Evolutionary conservation across 2,329 filamentous ascomycete species (phyloP), one percentile per base, ranked within the genome.

Genomic region (Trichoderma citrinoviride): DNA sequence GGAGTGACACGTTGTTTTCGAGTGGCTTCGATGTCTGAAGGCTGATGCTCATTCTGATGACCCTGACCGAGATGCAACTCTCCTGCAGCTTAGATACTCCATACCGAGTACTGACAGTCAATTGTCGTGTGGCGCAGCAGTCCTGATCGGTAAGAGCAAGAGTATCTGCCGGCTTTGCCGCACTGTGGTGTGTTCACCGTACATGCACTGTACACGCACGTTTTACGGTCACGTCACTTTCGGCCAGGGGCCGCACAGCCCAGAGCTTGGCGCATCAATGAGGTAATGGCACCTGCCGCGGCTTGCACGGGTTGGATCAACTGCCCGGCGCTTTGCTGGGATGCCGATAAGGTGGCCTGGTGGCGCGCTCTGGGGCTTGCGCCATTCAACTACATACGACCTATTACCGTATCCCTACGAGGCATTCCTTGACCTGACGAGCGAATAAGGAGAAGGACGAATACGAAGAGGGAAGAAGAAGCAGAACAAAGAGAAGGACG

Each of bases 201-300:
- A 14, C 10, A 14, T 5, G 25, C 29, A 62, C 58, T 33, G 40
- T 62, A 25, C 25, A 43, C 12, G 15, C 21, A 46, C 10, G 23
- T 52, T 33, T 25, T n/a, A 52, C 27, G 25, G 60, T 54, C 49
- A 62, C 49, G 60, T 62, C 60, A 62, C 60, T 54, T 40, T 46
- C 49, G 33, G 33, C 33, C 60, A 62, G 60, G 60, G 60, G 60
- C 49, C 44, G 49, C 40, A 44, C 23, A 29, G 46, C 60, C 49
- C 17, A 49, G n/a, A 43, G 21, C 47, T 61, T 19, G 58, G 58
- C 58, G 58, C 46, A 40, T 54, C 60, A 41, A 54, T 54, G 60
- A 62, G 60, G 60, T 46, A 62, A 62, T 61, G 25, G 37, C 33
- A 37, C 33, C 33, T 37, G 33, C 33, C 33, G 14, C 33, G 33